A percentile compares a stretch with the other conserved stretches of the same genome.
These are phyloP conservation scores for Fusarium metavorans DNA, from an alignment of 2,329 filamentous ascomycete genomes.

Conservation along the genomic window DNA sequence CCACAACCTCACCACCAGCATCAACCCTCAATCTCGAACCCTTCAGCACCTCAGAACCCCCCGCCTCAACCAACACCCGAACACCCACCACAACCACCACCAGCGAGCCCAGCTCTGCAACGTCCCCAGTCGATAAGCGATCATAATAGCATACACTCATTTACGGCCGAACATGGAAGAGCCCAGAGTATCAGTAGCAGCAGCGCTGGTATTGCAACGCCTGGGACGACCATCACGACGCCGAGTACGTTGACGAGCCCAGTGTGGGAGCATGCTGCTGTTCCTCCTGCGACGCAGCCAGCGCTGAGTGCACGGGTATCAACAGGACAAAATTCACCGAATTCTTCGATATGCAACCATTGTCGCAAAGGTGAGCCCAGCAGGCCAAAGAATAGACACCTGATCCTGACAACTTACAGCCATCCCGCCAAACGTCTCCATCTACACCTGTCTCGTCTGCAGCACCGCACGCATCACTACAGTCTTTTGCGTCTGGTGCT, in stretches of 20 bases:
- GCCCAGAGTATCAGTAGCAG: constrained; percentile 24
- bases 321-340: neutral
- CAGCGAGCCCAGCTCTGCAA: constrained; percentile 4
- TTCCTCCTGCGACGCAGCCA: constrained; percentile 3
- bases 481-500: constrained; percentile 45
- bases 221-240: constrained; percentile 17
- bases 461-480: constrained; percentile 38
- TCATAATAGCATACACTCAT: constrained; percentile 9
- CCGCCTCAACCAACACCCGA: neutral
- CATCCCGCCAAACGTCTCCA: constrained; percentile 42
- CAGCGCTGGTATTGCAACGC: constrained; percentile 18
- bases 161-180: constrained; percentile 10
- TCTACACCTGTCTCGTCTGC: constrained; percentile 45
- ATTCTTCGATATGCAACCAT: constrained; percentile 25
- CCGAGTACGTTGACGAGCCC: constrained; percentile 16
- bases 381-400: too few relatives aligned
- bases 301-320: constrained; percentile 8
- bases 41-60: neutral
- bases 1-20: neutral
- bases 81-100: neutral
- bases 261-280: constrained; percentile 7
- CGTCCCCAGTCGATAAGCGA: constrained; percentile 10
- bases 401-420: too few relatives aligned
- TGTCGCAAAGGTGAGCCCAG: constrained; percentile 40
- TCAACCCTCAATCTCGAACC: neutral